Conservation (phyloP, 345 rosid genomes). For the Gossypium ekmanianum region DNA sequence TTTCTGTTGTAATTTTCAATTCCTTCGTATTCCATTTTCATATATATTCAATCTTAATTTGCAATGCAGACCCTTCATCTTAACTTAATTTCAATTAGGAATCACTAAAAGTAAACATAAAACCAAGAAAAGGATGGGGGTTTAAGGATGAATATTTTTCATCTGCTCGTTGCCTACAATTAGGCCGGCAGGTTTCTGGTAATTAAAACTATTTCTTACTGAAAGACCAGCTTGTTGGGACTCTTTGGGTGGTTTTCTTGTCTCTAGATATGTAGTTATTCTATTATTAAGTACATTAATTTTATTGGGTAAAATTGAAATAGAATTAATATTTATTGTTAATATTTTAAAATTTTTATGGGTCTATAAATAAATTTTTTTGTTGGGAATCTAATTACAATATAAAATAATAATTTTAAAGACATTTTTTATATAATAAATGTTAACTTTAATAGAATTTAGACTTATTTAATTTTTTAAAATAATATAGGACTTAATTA, state of each 20-base stretch:
- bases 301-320: no score
- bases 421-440: no score
- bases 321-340: no score
- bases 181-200: background rate
- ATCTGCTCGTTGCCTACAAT: background rate
- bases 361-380: rapidly evolving
- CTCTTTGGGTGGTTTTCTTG: background rate
- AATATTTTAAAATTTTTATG: no score
- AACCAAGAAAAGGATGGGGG: background rate
- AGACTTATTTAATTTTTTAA: no score
- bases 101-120: background rate
- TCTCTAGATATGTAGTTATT: background rate
- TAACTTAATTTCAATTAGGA: no score
- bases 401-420: no score
- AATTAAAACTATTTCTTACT: background rate
- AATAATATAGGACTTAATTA: no score
- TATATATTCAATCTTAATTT: background rate
- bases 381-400: no score
- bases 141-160: background rate
- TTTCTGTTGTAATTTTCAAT: background rate
- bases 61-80: background rate
- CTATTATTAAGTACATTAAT: no score
- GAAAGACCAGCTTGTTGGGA: constrained; percentile 2
- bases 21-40: background rate
- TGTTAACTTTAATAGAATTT: no score